Evolutionary conservation across 2,329 filamentous ascomycete species (phyloP), one percentile per base, ranked within the genome.

Genomic region (Colletotrichum noveboracense): DNA sequence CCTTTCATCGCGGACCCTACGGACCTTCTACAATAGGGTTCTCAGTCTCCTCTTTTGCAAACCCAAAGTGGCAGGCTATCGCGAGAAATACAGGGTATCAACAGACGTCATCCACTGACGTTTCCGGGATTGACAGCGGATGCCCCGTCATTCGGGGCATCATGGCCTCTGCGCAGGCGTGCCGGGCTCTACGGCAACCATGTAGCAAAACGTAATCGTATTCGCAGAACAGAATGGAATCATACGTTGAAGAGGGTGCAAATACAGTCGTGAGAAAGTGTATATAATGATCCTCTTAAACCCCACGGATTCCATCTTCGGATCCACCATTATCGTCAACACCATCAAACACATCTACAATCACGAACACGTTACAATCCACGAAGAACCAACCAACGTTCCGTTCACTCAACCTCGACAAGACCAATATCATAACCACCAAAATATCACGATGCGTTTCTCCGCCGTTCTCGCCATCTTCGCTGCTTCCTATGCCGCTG

Each of bases 391-490:
- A 21, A 24, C 1, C 18, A 30, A 38, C n/a, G 3, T 7, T 10
- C 4, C 2, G 13, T 9, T 1, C 0, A 32, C 1, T 6, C 10
- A 21, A n/a, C 12, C 58, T 52, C 14, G 9, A 7, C 7, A 34
- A 32, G 8, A 1, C 13, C 28, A n/a, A 32, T 6, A 58, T 18
- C 7, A 18, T 1, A 26, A 64, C 6, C 6, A 24, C 16, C 60
- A 60, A 38, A 21, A 34, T 64, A 18, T 52, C 76, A 80, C 67
- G 28, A 85, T 85, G 84, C 83, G 81, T 77, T 82, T 83, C 12
- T 60, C 80, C 34, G 79, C 79, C 16, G n/a, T 62, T 5, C 13
- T 62, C 26, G 52, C 67, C 16, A 14, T 70, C 7, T 6, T 70
- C 36, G 67, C n/a, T 14, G 67, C 67, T 9, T 70, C 67, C n/a